These are phyloP conservation scores for Globisporangium nodosum DNA, from an alignment of 352 stramenopile genomes.

Conservation along the genomic window DNA sequence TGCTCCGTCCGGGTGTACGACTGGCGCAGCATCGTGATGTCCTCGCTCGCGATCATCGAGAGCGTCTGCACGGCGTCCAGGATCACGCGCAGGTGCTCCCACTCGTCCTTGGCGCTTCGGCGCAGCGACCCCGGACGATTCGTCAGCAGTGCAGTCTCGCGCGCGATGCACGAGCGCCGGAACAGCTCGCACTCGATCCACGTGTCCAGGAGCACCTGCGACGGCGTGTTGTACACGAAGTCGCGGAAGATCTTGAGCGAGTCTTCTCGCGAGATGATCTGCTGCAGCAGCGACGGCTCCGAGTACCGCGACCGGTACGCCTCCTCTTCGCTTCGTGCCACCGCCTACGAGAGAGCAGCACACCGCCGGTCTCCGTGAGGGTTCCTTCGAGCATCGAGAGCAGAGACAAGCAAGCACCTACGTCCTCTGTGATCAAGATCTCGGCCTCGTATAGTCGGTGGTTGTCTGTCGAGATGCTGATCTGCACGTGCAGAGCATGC, in stretches of 20 bases:
- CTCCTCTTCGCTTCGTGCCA: conserved; percentile 54
- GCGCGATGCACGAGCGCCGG: conserved; percentile 56
- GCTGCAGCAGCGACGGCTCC: conserved; percentile 61
- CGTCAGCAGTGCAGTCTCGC: conserved; percentile 42
- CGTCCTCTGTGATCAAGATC: conserved; percentile 83
- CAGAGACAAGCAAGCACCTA: conserved; percentile 18
- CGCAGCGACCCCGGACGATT: conserved; percentile 20
- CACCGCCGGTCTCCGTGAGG: not conserved
- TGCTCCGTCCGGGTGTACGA: conserved; percentile 59
- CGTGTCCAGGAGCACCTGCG: conserved; percentile 69
- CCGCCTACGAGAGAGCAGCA: conserved; percentile 26
- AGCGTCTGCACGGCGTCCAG: conserved; percentile 47
- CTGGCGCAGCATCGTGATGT: conserved; percentile 49
- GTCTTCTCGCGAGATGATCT: conserved; percentile 66
- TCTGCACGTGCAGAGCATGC: conserved; percentile 74
- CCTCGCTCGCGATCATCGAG: conserved; percentile 48
- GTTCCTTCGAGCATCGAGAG: not conserved
- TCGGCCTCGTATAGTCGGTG: conserved; percentile 75
- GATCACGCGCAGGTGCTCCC: conserved; percentile 73
- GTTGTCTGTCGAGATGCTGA: conserved; percentile 74
- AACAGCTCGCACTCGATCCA: conserved; percentile 85
- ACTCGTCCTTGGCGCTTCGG: conserved; percentile 60
- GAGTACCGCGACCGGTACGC: conserved; percentile 25
- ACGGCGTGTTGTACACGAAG: conserved; percentile 58
- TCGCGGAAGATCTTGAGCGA: conserved; percentile 78